phyloP scores from a whole-genome alignment of 2,329 filamentous ascomycete species.

The Chaetomiaceae sp. region DNA sequence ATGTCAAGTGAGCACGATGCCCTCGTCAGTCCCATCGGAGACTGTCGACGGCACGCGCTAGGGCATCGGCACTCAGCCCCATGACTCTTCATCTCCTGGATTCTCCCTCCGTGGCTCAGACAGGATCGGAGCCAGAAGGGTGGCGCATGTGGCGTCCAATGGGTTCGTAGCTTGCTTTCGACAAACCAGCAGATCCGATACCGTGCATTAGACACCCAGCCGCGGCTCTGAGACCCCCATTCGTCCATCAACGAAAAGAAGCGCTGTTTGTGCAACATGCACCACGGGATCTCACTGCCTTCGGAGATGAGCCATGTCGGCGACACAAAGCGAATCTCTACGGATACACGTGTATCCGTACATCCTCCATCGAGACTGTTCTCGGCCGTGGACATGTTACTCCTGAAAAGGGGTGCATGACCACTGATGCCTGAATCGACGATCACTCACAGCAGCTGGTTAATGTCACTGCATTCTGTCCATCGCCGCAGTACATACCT shows the following conservation, averaged over 20 bases:
- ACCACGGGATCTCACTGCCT: background rate
- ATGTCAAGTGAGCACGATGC: background rate
- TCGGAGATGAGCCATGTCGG: background rate
- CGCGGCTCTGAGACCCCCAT: background rate
- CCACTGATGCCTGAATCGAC: too few species aligned
- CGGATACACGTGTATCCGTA: too few species aligned
- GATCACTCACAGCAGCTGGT: too few species aligned
- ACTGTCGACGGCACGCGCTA: background rate
- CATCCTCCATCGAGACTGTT: too few species aligned
- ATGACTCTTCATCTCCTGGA: background rate
- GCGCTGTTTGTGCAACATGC: background rate
- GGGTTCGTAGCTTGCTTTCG: background rate
- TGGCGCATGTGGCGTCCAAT: conserved; percentile 3
- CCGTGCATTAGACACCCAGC: background rate
- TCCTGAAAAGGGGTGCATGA: too few species aligned
- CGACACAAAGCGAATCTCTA: too few species aligned
- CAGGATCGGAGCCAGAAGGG: too few species aligned
- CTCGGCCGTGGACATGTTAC: too few species aligned
- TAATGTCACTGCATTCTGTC: too few species aligned
- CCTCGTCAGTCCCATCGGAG: background rate
- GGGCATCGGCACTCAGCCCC: background rate
- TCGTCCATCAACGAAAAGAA: background rate
- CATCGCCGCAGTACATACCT: too few species aligned
- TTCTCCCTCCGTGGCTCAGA: background rate
- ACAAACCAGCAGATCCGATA: background rate